Evolutionary conservation across 2,329 filamentous ascomycete species (phyloP), one percentile per base, ranked within the genome.

Genomic region (Microascus cirrosus): DNA sequence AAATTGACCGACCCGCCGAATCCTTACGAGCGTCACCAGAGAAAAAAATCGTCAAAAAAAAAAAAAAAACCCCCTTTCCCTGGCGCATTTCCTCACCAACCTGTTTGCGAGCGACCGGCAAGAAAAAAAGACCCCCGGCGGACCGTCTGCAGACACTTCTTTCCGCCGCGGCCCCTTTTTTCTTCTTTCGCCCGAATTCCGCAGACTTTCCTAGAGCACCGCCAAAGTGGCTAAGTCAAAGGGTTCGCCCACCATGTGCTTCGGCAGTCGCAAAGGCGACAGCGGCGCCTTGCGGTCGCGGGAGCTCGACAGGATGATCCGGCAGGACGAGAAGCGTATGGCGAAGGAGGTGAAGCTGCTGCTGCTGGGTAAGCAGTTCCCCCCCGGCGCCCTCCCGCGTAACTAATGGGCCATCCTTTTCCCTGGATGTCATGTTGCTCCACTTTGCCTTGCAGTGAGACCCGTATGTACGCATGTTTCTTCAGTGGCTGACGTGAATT

Each of bases 311-410:
- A 89, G 87, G 73, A 76, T 83, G 66, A 83, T 99, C 65, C 87
- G 89, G 61, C 82, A 85, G 65, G 94, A 97, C 76, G 90, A 93
- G 76, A 96, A 94, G 81, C 81, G 81, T 64, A 80, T 94, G 79
- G 77, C 87, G 59, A 87, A 87, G 68, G 92, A 96, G 69, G 90
- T 97, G 67, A 99, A 97, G 79, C 85, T 99, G 62, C 77, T 99
- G 64, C 79, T 99, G 64, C 80, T 99, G 62, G 93, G 93, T 96
- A 80, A 63, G 83, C 72, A 61, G 60, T 61, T 54, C 48, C 24
- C 55, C 56, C 53, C 50, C 32, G 36, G 53, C n/a, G 12, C 48
- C 24, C 32, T 15, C 22, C 39, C 15, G 22, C 18, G 2, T 22
- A 22, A 12, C 54, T 6, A 15, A n/a, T 25, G 1, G 15, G 54